These are phyloP conservation scores for Helianthus tuberosus DNA, from an alignment of 129 eudicot genomes.

Conservation along the genomic window DNA sequence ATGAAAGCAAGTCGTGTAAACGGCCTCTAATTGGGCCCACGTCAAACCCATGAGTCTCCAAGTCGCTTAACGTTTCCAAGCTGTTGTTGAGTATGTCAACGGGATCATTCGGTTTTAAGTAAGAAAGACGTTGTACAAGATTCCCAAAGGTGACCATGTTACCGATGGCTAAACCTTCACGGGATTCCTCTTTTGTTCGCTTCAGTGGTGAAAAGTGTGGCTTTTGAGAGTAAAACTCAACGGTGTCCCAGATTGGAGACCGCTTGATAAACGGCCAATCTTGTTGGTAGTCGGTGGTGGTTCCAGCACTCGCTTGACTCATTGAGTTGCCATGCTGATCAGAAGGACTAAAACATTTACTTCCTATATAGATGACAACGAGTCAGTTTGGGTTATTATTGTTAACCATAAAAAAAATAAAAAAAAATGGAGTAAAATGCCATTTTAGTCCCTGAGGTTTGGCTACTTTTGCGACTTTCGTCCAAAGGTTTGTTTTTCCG, in stretches of 20 bases:
- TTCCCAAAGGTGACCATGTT: conserved; percentile 38
- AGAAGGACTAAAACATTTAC: too few relatives aligned
- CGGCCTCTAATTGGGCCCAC: conserved; percentile 32
- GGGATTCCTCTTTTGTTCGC: conserved; percentile 21
- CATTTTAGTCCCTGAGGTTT: too few relatives aligned
- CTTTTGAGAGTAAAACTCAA: conserved; percentile 35
- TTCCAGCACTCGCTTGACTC: too few relatives aligned
- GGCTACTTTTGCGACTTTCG: too few relatives aligned
- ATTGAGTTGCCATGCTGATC: too few relatives aligned
- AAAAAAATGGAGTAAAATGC: too few relatives aligned
- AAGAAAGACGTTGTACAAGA: conserved; percentile 23
- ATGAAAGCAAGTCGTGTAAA: conserved; percentile 14
- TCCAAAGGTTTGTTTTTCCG: too few relatives aligned
- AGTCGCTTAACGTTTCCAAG: conserved; percentile 33
- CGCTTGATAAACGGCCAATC: conserved; percentile 40
- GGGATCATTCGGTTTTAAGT: conserved; percentile 33
- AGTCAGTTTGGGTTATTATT: too few relatives aligned
- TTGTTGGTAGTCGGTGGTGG: not conserved
- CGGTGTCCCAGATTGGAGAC: conserved; percentile 42
- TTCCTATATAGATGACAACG: too few relatives aligned
- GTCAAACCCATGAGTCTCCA: conserved; percentile 50
- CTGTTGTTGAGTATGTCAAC: conserved; percentile 11
- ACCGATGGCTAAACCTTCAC: conserved; percentile 51
- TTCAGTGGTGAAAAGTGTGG: conserved; percentile 43
- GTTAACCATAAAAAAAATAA: too few relatives aligned